phyloP scores from a whole-genome alignment of 768 basidiomycete species.

The Amanita rimosa region DNA sequence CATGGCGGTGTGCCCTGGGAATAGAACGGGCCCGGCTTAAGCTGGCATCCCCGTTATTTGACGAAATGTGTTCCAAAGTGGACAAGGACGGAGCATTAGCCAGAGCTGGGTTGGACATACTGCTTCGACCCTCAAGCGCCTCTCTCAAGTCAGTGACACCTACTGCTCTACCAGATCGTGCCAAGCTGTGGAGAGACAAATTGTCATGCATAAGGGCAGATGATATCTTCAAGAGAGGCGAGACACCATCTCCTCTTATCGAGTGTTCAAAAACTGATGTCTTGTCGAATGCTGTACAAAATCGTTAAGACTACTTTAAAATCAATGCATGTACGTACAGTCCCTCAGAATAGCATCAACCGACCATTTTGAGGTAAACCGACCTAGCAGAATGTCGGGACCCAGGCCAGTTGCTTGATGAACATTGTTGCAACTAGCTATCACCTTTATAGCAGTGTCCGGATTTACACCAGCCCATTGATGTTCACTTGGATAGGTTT shows the following conservation, averaged over 20 bases:
- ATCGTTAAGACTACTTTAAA: neutral
- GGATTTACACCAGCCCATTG: constrained; percentile 37
- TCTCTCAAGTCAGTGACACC: constrained; percentile 85
- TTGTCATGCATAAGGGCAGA: constrained; percentile 89
- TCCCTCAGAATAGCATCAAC: constrained; percentile 63
- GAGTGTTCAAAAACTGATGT: constrained; percentile 41
- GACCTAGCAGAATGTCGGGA: constrained; percentile 37
- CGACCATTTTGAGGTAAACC: constrained; percentile 57
- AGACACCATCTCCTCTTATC: constrained; percentile 52
- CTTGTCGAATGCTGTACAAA: constrained; percentile 40
- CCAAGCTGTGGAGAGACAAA: constrained; percentile 75
- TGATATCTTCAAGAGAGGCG: constrained; percentile 70
- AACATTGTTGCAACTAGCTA: constrained; percentile 41
- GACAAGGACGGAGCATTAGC: constrained; percentile 64
- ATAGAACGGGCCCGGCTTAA: constrained; percentile 45
- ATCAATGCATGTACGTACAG: constrained; percentile 36
- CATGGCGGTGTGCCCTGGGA: constrained; percentile 37
- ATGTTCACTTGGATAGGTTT: constrained; percentile 9
- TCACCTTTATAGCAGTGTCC: constrained; percentile 39
- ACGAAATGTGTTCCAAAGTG: constrained; percentile 60
- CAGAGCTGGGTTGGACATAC: constrained; percentile 70
- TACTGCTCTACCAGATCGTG: constrained; percentile 67
- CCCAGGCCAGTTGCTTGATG: constrained; percentile 60
- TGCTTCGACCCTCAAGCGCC: constrained; percentile 77
- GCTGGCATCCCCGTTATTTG: constrained; percentile 23